Conservation (phyloP, 2,329 filamentous ascomycete genomes). For the Emergomyces orientalis region DNA sequence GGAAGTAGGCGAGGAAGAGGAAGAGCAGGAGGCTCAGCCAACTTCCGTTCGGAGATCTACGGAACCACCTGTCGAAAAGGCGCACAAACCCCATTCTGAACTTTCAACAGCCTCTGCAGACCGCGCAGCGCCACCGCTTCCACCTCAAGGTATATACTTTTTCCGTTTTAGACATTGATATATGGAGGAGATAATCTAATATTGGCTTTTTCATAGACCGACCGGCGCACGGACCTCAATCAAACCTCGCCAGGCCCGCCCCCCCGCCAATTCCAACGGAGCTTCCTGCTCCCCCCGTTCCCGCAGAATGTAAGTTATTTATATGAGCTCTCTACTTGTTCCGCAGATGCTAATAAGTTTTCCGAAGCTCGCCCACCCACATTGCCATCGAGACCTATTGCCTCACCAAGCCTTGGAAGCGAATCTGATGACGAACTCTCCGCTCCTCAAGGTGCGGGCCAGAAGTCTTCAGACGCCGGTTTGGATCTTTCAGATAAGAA, state of each 20-base stretch:
- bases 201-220: constrained; percentile 31
- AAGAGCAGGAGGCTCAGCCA: constrained; percentile 43
- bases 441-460: constrained; percentile 23
- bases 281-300: constrained; percentile 28
- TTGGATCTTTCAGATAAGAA: constrained; percentile 12
- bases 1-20: constrained; percentile 43
- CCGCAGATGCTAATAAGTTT: constrained; percentile 8
- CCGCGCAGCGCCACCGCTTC: constrained; percentile 34
- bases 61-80: constrained; percentile 29
- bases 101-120: constrained; percentile 32
- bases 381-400: constrained; percentile 44
- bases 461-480: constrained; percentile 18
- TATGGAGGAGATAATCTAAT: not conserved
- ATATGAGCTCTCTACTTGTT: not conserved
- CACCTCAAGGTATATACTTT: constrained; percentile 43
- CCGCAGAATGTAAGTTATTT: constrained; percentile 48
- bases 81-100: constrained; percentile 24
- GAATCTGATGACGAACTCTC: constrained; percentile 85
- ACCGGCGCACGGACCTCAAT: constrained; percentile 36
- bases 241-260: constrained; percentile 30
- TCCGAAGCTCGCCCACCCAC: constrained; percentile 54
- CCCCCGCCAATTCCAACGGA: constrained; percentile 31
- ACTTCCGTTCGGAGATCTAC: constrained; percentile 20
- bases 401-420: constrained; percentile 66
- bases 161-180: constrained; percentile 8